Evolutionary conservation across 805 yeast species (phyloP).

Genomic region (Myxozyma sirexii): DNA sequence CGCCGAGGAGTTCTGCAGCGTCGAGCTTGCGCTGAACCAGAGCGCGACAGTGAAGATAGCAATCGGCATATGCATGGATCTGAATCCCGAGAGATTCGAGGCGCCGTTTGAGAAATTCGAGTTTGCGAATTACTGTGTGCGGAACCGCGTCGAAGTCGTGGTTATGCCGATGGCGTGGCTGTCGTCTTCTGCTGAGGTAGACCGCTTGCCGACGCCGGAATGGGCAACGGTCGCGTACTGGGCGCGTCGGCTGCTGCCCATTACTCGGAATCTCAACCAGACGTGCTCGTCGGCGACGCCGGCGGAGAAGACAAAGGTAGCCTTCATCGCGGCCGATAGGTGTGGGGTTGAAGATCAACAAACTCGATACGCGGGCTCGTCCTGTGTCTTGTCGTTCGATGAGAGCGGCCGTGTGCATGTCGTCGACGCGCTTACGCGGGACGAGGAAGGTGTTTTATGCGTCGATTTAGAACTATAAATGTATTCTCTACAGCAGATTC

Average conservation of each 20-base stretch:
- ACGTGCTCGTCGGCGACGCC: neutral
- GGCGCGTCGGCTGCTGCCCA: conserved; percentile 70
- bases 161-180: conserved; percentile 91
- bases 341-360: conserved; percentile 68
- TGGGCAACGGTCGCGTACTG: conserved; percentile 66
- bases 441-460: conserved; percentile 17
- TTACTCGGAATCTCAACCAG: conserved; percentile 47
- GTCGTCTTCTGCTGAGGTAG: conserved; percentile 21
- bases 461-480: too few species aligned
- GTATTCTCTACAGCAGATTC: neutral
- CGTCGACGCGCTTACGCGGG: neutral
- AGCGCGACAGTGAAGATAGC: conserved; percentile 47
- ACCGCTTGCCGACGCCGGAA: conserved; percentile 45
- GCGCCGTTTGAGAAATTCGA: conserved; percentile 80
- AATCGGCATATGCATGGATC: conserved; percentile 92
- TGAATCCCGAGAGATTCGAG: conserved; percentile 80
- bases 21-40: conserved; percentile 44
- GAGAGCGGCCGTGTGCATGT: conserved; percentile 7
- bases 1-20: conserved; percentile 58
- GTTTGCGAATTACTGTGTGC: conserved; percentile 58
- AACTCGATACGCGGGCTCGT: conserved; percentile 63
- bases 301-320: conserved; percentile 34
- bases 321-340: conserved; percentile 66
- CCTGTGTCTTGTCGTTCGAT: conserved; percentile 41
- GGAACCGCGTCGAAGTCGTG: conserved; percentile 56